phyloP scores from a whole-genome alignment of 768 basidiomycete species.

The Mycena vitilis region DNA sequence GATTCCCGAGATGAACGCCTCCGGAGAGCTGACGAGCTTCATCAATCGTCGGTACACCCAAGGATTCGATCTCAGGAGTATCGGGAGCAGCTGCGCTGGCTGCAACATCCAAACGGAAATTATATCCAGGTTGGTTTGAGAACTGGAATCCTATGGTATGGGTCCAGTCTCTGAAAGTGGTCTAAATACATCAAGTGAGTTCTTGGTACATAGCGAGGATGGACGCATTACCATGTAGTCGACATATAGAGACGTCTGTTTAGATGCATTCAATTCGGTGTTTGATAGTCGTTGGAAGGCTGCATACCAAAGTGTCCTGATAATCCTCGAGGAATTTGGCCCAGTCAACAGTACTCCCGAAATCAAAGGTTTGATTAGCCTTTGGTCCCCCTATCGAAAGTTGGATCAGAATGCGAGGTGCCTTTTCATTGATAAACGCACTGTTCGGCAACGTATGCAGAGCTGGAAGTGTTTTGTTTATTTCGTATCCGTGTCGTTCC shows the following conservation, averaged over 20 bases:
- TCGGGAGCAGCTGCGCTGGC: conserved; percentile 34
- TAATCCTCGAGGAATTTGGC: conserved; percentile 34
- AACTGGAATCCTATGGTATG: conserved; percentile 29
- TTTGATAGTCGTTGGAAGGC: too few relatives aligned
- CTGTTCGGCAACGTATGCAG: conserved; percentile 27
- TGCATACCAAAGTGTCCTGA: conserved; percentile 33
- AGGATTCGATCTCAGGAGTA: conserved; percentile 34
- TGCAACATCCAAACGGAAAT: conserved; percentile 34
- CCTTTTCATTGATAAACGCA: conserved; percentile 4
- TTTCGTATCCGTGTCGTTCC: conserved; percentile 36
- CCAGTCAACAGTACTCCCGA: conserved; percentile 28
- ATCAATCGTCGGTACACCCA: conserved; percentile 35
- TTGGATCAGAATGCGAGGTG: not conserved
- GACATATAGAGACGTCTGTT: conserved; percentile 31
- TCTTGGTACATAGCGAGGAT: too few relatives aligned
- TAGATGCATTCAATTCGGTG: too few relatives aligned
- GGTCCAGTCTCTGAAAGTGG: conserved; percentile 25
- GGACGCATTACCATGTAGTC: conserved; percentile 22
- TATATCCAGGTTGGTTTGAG: conserved; percentile 35
- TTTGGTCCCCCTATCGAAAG: not conserved
- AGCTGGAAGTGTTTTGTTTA: conserved; percentile 33
- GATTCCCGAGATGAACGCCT: conserved; percentile 34
- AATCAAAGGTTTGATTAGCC: conserved; percentile 31
- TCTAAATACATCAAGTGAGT: too few relatives aligned
- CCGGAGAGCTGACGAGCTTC: conserved; percentile 33